These are phyloP conservation scores for Echeveria elegans DNA, from an alignment of 164 flowering plant genomes.

Conservation along the genomic window DNA sequence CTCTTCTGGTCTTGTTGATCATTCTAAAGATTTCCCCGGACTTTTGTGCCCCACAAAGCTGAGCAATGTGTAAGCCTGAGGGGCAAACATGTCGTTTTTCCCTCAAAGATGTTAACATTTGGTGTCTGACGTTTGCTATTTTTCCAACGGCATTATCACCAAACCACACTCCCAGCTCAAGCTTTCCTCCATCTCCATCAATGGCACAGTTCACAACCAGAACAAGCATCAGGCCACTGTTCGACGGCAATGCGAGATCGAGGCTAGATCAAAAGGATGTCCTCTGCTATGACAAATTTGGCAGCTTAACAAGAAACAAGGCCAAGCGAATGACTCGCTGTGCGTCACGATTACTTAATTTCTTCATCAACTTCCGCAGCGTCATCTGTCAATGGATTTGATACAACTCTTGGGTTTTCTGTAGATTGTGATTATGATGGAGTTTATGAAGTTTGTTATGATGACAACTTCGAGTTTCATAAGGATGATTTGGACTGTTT, in stretches of 20 bases:
- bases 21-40: too few relatives aligned
- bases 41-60: too few relatives aligned
- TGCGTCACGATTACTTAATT: too few relatives aligned
- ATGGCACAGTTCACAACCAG: conserved; percentile 3
- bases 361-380: too few relatives aligned
- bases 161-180: neutral
- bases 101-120: too few relatives aligned
- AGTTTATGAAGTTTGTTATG: conserved; percentile 16
- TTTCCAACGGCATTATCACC: neutral
- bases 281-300: neutral
- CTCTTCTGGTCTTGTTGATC: too few relatives aligned
- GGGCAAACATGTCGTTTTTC: too few relatives aligned
- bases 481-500: conserved; percentile 63
- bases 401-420: too few relatives aligned
- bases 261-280: neutral
- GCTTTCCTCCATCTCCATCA: neutral
- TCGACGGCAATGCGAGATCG: neutral
- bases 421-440: conserved; percentile 12
- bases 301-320: neutral
- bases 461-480: conserved; percentile 23
- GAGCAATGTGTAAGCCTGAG: too few relatives aligned
- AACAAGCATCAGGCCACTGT: neutral
- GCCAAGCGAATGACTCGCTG: neutral
- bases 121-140: neutral
- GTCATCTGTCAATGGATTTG: too few relatives aligned